Conservation (phyloP, 495 filamentous ascomycete genomes). For the Jackrogersella minutella region DNA sequence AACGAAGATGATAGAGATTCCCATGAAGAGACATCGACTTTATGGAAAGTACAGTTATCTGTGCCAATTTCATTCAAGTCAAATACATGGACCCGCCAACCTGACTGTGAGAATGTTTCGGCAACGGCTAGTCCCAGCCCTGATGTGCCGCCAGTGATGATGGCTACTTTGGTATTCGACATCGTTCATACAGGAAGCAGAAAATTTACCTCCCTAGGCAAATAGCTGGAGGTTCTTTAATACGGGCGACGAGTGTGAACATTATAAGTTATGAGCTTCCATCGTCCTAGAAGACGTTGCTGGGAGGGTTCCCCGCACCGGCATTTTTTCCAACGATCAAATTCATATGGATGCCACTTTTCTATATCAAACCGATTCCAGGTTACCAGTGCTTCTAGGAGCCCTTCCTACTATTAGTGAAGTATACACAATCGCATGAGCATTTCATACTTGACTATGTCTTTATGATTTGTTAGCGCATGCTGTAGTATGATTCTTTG, state of each 20-base stretch:
- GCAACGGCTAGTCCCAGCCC: constrained; percentile 34
- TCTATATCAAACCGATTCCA: no score
- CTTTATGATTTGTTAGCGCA: no score
- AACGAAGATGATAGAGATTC: constrained; percentile 44
- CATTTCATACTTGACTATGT: no score
- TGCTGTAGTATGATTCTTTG: no score
- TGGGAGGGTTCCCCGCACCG: constrained; percentile 35
- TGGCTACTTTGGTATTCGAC: constrained; percentile 29
- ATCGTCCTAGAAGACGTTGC: not conserved
- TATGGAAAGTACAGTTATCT: constrained; percentile 16
- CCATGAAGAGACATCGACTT: constrained; percentile 35
- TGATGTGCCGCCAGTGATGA: constrained; percentile 36
- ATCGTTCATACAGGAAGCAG: constrained; percentile 2
- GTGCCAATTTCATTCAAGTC: constrained; percentile 22
- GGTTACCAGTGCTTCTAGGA: no score
- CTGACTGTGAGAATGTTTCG: constrained; percentile 20
- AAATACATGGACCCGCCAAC: constrained; percentile 34
- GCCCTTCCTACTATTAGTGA: no score
- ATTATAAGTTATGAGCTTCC: not conserved
- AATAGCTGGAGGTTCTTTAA: not conserved
- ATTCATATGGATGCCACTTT: no score
- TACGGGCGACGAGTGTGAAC: not conserved
- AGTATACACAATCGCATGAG: no score
- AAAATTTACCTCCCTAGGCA: no score
- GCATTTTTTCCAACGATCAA: constrained; percentile 31